phyloP scores from a whole-genome alignment of 305 asterid species.

The Fraxinus sp. region DNA sequence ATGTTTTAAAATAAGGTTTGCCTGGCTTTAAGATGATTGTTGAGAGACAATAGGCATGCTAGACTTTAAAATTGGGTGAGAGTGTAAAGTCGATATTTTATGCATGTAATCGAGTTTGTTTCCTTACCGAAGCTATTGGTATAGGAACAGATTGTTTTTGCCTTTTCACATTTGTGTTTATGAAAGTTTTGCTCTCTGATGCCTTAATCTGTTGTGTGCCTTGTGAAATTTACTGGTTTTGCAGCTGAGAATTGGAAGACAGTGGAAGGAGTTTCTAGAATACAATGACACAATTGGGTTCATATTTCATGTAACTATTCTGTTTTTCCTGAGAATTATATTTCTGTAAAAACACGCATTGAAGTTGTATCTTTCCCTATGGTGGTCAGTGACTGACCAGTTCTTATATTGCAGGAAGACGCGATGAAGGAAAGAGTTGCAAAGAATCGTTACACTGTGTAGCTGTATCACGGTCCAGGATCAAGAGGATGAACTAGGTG shows the following conservation, averaged over 20 bases:
- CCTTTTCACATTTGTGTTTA: neutral
- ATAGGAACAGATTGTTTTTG: neutral
- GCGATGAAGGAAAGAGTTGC: slow-evolving; percentile 70
- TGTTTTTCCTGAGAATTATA: neutral
- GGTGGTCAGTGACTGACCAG: slow-evolving; percentile 4
- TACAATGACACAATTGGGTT: slow-evolving; percentile 69
- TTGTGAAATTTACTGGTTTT: slow-evolving; percentile 13
- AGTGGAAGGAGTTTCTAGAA: slow-evolving; percentile 87
- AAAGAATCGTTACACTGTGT: slow-evolving; percentile 59
- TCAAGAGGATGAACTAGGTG: neutral
- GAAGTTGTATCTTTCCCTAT: neutral
- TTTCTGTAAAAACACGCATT: neutral
- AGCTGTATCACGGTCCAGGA: slow-evolving; percentile 13
- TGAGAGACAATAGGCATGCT: neutral
- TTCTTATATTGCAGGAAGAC: slow-evolving; percentile 58
- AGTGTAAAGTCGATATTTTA: neutral
- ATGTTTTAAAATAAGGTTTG: neutral
- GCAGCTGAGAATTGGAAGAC: slow-evolving; percentile 85
- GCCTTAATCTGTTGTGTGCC: neutral
- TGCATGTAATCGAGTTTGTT: neutral
- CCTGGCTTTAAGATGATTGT: too few species aligned
- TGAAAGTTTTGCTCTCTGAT: neutral
- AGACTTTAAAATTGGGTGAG: slow-evolving; percentile 12
- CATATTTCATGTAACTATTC: slow-evolving; percentile 68
- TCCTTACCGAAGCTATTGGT: neutral